These are phyloP conservation scores for Aureobasidium namibiae DNA, from an alignment of 2,329 filamentous ascomycete genomes.

Conservation along the genomic window DNA sequence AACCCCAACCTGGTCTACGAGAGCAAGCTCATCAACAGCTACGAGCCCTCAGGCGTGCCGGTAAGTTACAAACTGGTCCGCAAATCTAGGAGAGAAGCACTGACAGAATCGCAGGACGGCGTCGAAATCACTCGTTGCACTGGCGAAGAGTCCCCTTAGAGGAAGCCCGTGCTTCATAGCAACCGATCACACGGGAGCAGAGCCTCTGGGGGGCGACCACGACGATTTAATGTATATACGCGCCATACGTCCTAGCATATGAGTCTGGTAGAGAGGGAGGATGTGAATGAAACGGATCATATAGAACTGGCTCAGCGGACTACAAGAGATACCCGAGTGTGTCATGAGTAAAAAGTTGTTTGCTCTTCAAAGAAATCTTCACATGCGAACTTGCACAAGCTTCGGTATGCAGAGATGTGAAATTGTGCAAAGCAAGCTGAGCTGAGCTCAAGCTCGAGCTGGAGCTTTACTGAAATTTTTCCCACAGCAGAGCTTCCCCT, in stretches of 20 bases:
- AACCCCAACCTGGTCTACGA: slow-evolving; percentile 60
- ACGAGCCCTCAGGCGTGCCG: slow-evolving; percentile 58
- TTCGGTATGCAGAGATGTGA: not conserved
- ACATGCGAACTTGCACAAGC: not conserved
- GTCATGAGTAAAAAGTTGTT: not conserved
- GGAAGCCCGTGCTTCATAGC: slow-evolving; percentile 2
- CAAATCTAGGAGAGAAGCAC: not conserved
- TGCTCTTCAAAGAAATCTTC: not conserved
- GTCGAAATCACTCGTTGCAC: slow-evolving; percentile 58
- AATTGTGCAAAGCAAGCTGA: not conserved
- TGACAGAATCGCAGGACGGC: slow-evolving; percentile 44
- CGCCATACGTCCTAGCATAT: not conserved
- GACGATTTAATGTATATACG: slow-evolving; percentile 8
- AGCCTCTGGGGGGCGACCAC: not conserved
- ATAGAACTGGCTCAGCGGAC: not conserved
- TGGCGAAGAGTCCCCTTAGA: slow-evolving; percentile 24
- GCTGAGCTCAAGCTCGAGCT: too few relatives aligned
- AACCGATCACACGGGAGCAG: slow-evolving; percentile 7
- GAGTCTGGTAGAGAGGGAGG: not conserved
- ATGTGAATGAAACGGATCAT: not conserved
- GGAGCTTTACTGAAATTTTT: too few relatives aligned
- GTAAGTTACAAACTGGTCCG: slow-evolving; percentile 37
- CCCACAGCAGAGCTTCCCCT: too few relatives aligned
- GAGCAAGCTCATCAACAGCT: slow-evolving; percentile 55
- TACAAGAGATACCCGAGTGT: slow-evolving; percentile 5